Conservation (phyloP, 495 filamentous ascomycete species). For the Lepidopterella palustris region DNA sequence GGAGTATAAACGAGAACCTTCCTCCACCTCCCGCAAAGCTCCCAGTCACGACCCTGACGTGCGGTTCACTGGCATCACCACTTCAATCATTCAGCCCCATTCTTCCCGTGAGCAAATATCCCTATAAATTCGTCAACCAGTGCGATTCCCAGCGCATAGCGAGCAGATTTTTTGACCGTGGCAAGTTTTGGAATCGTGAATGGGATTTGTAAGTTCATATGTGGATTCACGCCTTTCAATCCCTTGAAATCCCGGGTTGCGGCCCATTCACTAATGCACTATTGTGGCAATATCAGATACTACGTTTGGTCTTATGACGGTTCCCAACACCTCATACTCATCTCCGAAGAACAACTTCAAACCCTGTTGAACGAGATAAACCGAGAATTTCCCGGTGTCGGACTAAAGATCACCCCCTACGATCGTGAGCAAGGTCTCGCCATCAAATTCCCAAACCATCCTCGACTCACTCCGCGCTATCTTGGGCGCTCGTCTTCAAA, state of each 20-base stretch:
- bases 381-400: conserved; percentile 37
- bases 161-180: conserved; percentile 49
- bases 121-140: conserved; percentile 51
- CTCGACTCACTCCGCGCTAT: conserved; percentile 56
- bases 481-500: conserved; percentile 49
- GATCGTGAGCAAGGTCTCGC: conserved; percentile 45
- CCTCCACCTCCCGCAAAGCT: conserved; percentile 1
- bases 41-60: conserved; percentile 3
- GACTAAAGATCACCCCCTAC: conserved; percentile 47
- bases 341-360: conserved; percentile 57
- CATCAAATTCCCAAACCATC: conserved; percentile 49
- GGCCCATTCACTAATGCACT: not conserved
- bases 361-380: conserved; percentile 56
- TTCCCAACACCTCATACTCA: conserved; percentile 51
- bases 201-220: conserved; percentile 68
- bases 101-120: conserved; percentile 51
- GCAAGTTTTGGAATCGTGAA: conserved; percentile 49
- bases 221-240: not conserved
- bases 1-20: not conserved
- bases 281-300: conserved; percentile 51
- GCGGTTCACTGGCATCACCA: conserved; percentile 14
- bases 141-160: conserved; percentile 44
- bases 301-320: conserved; percentile 49
- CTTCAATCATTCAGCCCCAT: conserved; percentile 51
- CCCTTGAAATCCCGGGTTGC: not conserved